phyloP scores from a whole-genome alignment of 2,329 filamentous ascomycete genomes.

The Fusarium sp. region DNA sequence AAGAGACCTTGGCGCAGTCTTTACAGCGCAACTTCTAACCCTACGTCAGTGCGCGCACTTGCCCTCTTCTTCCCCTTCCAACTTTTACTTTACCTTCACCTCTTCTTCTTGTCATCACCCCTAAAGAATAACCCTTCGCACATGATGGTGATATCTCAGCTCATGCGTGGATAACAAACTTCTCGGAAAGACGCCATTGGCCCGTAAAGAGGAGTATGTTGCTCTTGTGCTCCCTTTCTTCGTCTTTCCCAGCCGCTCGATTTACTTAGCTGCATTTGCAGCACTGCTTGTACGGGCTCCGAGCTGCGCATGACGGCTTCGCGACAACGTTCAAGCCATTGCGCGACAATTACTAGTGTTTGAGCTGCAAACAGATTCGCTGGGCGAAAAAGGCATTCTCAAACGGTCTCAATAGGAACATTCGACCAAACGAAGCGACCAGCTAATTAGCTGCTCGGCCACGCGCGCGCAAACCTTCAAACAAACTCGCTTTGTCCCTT shows the following conservation, averaged over 20 bases:
- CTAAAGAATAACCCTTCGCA: conserved; percentile 4
- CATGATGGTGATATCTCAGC: conserved; percentile 32
- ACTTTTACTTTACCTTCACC: conserved; percentile 5
- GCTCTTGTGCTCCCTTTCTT: conserved; percentile 31
- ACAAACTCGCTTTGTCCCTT: conserved; percentile 1
- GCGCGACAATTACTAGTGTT: conserved; percentile 15
- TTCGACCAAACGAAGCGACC: background rate
- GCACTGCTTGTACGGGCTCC: conserved; percentile 19
- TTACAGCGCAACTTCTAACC: conserved; percentile 8
- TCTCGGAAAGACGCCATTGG: conserved; percentile 37
- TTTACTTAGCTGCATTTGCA: conserved; percentile 21
- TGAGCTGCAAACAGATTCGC: conserved; percentile 9
- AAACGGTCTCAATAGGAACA: background rate
- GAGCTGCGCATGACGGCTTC: conserved; percentile 28
- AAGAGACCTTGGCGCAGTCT: background rate
- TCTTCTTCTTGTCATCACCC: conserved; percentile 9
- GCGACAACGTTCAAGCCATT: conserved; percentile 27
- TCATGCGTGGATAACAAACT: conserved; percentile 21
- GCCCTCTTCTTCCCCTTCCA: background rate
- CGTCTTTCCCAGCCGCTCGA: conserved; percentile 28
- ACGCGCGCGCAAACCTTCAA: conserved; percentile 15
- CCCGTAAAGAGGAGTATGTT: conserved; percentile 41
- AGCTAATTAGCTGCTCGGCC: background rate
- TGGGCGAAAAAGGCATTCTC: conserved; percentile 10
- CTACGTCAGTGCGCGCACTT: conserved; percentile 27